A percentile compares a stretch with the other conserved stretches of the same genome.
Conservation (phyloP, 495 filamentous ascomycete species). For the Penicillium steckii region DNA sequence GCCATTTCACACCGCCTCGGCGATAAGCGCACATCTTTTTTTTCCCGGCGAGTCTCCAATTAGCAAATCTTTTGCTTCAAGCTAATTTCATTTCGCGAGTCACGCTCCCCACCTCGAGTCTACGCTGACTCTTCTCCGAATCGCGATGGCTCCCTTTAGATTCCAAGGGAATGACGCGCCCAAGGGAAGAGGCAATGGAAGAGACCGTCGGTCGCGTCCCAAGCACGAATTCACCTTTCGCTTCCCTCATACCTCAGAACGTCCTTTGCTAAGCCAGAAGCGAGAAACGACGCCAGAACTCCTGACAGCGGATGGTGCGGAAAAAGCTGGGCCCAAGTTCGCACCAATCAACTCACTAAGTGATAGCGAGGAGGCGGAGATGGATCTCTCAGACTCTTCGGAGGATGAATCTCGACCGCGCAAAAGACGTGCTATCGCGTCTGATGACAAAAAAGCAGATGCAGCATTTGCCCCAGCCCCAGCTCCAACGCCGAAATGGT, state of each 20-base stretch:
- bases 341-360: conserved; percentile 59
- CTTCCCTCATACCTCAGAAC: conserved; percentile 39
- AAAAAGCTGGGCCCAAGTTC: conserved; percentile 38
- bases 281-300: conserved; percentile 40
- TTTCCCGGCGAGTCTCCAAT: neutral
- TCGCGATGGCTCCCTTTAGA: conserved; percentile 29
- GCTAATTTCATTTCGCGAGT: neutral
- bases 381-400: conserved; percentile 56
- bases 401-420: conserved; percentile 46
- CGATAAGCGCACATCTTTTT: neutral
- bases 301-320: conserved; percentile 26
- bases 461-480: conserved; percentile 20
- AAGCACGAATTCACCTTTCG: conserved; percentile 48
- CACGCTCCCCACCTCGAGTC: neutral
- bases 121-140: neutral
- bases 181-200: neutral
- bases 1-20: neutral
- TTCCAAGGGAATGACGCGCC: conserved; percentile 34
- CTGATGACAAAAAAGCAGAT: conserved; percentile 30
- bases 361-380: conserved; percentile 69
- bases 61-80: too few species aligned
- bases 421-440: conserved; percentile 51
- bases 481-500: conserved; percentile 68
- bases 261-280: conserved; percentile 41
- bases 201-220: conserved; percentile 26